phyloP scores from a whole-genome alignment of 495 filamentous ascomycete genomes.

The Podospora anserina region DNA sequence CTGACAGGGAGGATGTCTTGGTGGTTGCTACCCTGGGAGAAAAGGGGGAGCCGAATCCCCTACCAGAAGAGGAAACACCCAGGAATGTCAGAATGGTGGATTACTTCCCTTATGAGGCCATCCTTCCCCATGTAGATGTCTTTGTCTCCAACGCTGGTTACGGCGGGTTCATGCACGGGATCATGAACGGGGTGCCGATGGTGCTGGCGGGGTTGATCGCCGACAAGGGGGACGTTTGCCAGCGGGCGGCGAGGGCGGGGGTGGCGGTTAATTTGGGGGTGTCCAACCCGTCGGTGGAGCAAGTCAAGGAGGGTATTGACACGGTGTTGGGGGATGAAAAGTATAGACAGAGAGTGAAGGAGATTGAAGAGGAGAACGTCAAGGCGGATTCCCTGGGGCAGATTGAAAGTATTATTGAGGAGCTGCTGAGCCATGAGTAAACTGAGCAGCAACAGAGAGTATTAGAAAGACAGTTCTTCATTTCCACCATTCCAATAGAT shows the following conservation, averaged over 20 bases:
- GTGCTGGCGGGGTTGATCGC: slow-evolving; percentile 37
- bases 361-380: slow-evolving; percentile 27
- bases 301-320: slow-evolving; percentile 29
- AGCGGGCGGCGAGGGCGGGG: slow-evolving; percentile 34
- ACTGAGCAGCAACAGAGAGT: not conserved
- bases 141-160: slow-evolving; percentile 43
- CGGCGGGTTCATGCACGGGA: slow-evolving; percentile 38
- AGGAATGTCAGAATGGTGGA: slow-evolving; percentile 33
- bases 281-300: slow-evolving; percentile 21
- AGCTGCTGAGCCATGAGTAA: not conserved
- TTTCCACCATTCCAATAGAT: not conserved
- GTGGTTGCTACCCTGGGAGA: slow-evolving; percentile 36
- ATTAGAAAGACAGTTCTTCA: too few relatives aligned
- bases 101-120: slow-evolving; percentile 38
- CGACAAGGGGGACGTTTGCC: slow-evolving; percentile 39
- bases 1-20: slow-evolving; percentile 24
- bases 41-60: slow-evolving; percentile 13
- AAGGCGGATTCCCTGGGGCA: slow-evolving; percentile 15
- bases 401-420: slow-evolving; percentile 17
- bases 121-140: slow-evolving; percentile 35
- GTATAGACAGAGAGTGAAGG: slow-evolving; percentile 18
- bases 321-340: slow-evolving; percentile 23
- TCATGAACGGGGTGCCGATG: slow-evolving; percentile 41
- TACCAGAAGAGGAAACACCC: slow-evolving; percentile 13
- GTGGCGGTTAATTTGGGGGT: slow-evolving; percentile 35